These are phyloP conservation scores for Aspergillus funiculosus DNA, from an alignment of 495 filamentous ascomycete species.

Conservation along the genomic window DNA sequence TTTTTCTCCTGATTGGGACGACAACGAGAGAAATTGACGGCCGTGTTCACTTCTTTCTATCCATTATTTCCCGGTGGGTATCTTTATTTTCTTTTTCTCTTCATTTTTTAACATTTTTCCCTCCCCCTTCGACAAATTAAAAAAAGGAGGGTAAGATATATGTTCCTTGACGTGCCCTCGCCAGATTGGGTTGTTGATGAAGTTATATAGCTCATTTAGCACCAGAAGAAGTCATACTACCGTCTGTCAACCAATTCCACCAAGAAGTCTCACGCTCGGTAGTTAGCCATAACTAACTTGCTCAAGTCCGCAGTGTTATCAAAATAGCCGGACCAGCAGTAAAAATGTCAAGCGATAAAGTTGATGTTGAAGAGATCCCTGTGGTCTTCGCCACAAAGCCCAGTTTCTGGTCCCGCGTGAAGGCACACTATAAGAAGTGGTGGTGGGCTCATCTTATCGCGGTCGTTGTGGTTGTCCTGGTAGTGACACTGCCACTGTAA, in stretches of 20 bases:
- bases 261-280: background rate
- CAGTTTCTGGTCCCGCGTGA: constrained; percentile 33
- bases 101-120: background rate
- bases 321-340: background rate
- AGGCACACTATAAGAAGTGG: constrained; percentile 49
- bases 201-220: background rate
- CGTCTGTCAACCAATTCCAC: constrained; percentile 5
- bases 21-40: background rate
- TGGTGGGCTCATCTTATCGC: constrained; percentile 69
- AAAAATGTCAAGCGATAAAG: constrained; percentile 31
- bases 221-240: background rate
- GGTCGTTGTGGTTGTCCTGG: constrained; percentile 50
- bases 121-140: too few relatives aligned
- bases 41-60: background rate
- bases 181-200: background rate
- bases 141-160: background rate
- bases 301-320: background rate
- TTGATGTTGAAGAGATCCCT: constrained; percentile 9
- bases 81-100: background rate
- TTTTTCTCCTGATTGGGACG: background rate
- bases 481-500: constrained; percentile 64
- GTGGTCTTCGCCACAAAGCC: constrained; percentile 18
- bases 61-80: background rate
- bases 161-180: background rate
- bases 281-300: constrained; percentile 8